Conservation (phyloP, 2,329 filamentous ascomycete genomes). For the Phoma sp. region DNA sequence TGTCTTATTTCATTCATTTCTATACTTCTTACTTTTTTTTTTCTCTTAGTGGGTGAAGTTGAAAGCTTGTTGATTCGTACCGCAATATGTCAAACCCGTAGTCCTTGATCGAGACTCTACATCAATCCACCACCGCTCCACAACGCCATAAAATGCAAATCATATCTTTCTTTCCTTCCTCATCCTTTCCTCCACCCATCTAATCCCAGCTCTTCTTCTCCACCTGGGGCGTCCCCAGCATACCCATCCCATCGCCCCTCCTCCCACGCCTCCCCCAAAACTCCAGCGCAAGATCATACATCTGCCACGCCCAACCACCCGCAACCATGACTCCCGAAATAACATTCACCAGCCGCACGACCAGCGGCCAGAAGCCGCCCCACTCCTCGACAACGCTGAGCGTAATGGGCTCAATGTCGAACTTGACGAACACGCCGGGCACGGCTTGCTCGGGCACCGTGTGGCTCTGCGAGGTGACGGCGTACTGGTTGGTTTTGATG, state of each 20-base stretch:
- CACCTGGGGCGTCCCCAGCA: slow-evolving; percentile 49
- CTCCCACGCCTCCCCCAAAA: slow-evolving; percentile 53
- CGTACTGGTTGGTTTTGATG: slow-evolving; percentile 96
- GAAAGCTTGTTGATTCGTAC: too few relatives aligned
- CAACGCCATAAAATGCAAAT: slow-evolving; percentile 8
- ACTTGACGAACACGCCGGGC: slow-evolving; percentile 97
- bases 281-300: slow-evolving; percentile 76
- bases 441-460: slow-evolving; percentile 72
- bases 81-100: too few relatives aligned
- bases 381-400: slow-evolving; percentile 84
- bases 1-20: too few relatives aligned
- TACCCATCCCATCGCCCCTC: slow-evolving; percentile 55
- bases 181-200: too few relatives aligned
- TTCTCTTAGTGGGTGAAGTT: too few relatives aligned
- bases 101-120: too few relatives aligned
- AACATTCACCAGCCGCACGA: slow-evolving; percentile 88
- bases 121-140: too few relatives aligned
- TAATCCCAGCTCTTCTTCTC: slow-evolving; percentile 22
- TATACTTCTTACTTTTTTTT: too few relatives aligned
- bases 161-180: background rate
- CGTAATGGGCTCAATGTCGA: slow-evolving; percentile 95
- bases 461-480: slow-evolving; percentile 87
- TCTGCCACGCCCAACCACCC: slow-evolving; percentile 89
- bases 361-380: slow-evolving; percentile 74
- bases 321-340: slow-evolving; percentile 90